phyloP scores from a whole-genome alignment of 129 eudicot species.

The Escallonia rubra region DNA sequence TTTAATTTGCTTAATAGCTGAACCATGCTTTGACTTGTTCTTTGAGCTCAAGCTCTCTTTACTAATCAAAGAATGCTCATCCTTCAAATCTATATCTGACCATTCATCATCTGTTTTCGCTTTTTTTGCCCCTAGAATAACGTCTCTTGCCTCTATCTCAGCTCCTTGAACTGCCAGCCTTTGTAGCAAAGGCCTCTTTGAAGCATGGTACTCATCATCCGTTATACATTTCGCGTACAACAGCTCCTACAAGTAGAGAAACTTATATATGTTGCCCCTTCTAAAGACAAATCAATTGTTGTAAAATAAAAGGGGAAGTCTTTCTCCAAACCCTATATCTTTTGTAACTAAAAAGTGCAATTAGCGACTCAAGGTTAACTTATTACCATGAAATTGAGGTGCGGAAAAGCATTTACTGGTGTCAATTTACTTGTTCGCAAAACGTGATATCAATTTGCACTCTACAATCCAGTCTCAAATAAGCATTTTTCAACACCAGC shows the following conservation, averaged over 20 bases:
- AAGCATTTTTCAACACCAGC: too few species aligned
- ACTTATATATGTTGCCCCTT: too few species aligned
- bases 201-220: conserved; percentile 86
- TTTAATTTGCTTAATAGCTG: conserved; percentile 52
- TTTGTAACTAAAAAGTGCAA: too few species aligned
- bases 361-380: too few species aligned
- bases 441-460: too few species aligned
- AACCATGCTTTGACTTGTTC: conserved; percentile 39
- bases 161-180: conserved; percentile 87
- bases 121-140: conserved; percentile 40
- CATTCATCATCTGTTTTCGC: conserved; percentile 52
- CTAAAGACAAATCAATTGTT: too few species aligned
- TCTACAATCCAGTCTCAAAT: too few species aligned
- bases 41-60: conserved; percentile 33
- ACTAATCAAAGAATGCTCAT: conserved; percentile 27
- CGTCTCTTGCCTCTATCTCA: conserved; percentile 60
- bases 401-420: too few species aligned
- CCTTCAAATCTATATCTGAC: conserved; percentile 80
- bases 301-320: too few species aligned
- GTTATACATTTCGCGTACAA: conserved; percentile 83
- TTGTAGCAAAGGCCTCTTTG: conserved; percentile 82
- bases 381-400: too few species aligned
- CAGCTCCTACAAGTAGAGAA: conserved; percentile 54
- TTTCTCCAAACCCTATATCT: too few species aligned
- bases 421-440: too few species aligned